Percentiles rank a stretch among this genome's conserved stretches.
Evolutionary conservation across 805 yeast genomes (phyloP).

Genomic region (Kregervanrija delftensis): DNA sequence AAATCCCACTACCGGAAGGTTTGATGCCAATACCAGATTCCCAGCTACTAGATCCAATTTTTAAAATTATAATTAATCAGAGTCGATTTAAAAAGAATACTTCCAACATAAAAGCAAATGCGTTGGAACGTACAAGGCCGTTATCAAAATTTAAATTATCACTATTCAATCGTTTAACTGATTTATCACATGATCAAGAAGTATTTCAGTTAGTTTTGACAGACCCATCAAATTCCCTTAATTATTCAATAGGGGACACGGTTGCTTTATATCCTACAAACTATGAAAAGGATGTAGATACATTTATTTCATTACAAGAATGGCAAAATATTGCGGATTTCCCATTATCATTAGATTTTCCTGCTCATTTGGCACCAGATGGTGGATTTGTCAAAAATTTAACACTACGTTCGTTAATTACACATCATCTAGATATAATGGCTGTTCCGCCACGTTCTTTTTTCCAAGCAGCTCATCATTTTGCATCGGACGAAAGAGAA

Average conservation of each 20-base stretch:
- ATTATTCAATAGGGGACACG: constrained; percentile 75
- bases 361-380: constrained; percentile 29
- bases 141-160: no score
- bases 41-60: constrained; percentile 3
- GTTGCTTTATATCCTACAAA: constrained; percentile 72
- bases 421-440: constrained; percentile 75
- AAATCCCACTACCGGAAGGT: background rate
- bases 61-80: background rate
- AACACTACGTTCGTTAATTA: constrained; percentile 66
- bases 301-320: constrained; percentile 58
- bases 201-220: constrained; percentile 57
- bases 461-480: constrained; percentile 67
- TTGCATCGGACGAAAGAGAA: constrained; percentile 69
- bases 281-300: constrained; percentile 53
- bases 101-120: background rate
- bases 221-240: constrained; percentile 19
- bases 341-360: constrained; percentile 32
- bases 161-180: no score
- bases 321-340: constrained; percentile 71
- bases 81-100: constrained; percentile 15
- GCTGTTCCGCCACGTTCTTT: constrained; percentile 82
- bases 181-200: constrained; percentile 71
- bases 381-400: constrained; percentile 57
- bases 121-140: no score
- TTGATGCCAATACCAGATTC: constrained; percentile 4